Evolutionary conservation across 1,284 basidiomycete genomes (phyloP).

Genomic region (Boletus chippewaensis): DNA sequence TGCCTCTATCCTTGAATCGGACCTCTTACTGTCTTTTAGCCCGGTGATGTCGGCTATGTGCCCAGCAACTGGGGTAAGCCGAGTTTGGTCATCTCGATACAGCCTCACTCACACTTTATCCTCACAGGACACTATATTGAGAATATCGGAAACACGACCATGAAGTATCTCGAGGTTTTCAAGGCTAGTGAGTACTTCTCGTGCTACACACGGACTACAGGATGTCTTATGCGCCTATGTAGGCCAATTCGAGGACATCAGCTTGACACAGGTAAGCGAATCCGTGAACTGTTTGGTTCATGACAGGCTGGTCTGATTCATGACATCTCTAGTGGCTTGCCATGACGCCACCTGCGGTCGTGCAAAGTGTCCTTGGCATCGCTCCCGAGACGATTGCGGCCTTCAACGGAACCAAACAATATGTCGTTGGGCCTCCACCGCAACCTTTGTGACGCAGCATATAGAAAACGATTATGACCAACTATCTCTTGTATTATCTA

Average conservation of each 20-base stretch:
- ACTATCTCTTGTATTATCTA: too few species aligned
- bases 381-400: slow-evolving; percentile 36
- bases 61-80: slow-evolving; percentile 40
- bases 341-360: slow-evolving; percentile 44
- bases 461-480: too few species aligned
- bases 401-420: slow-evolving; percentile 32
- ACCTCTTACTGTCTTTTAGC: slow-evolving; percentile 24
- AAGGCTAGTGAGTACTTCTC: slow-evolving; percentile 38
- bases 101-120: background rate
- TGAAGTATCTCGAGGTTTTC: slow-evolving; percentile 55
- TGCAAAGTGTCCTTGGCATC: slow-evolving; percentile 45
- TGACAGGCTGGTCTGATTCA: background rate
- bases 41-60: slow-evolving; percentile 54
- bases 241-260: slow-evolving; percentile 51
- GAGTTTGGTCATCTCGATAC: background rate
- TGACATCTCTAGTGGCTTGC: slow-evolving; percentile 41
- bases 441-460: too few species aligned
- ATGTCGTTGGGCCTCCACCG: slow-evolving; percentile 25
- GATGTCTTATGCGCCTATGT: background rate
- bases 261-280: slow-evolving; percentile 50
- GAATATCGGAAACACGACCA: slow-evolving; percentile 52
- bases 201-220: background rate
- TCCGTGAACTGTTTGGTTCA: slow-evolving; percentile 24
- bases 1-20: background rate
- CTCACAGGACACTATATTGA: slow-evolving; percentile 54